Percentiles rank a stretch among this genome's conserved stretches.
These are phyloP conservation scores for Apiospora rasikravindrae DNA, from an alignment of 2,329 filamentous ascomycete genomes.

Conservation along the genomic window DNA sequence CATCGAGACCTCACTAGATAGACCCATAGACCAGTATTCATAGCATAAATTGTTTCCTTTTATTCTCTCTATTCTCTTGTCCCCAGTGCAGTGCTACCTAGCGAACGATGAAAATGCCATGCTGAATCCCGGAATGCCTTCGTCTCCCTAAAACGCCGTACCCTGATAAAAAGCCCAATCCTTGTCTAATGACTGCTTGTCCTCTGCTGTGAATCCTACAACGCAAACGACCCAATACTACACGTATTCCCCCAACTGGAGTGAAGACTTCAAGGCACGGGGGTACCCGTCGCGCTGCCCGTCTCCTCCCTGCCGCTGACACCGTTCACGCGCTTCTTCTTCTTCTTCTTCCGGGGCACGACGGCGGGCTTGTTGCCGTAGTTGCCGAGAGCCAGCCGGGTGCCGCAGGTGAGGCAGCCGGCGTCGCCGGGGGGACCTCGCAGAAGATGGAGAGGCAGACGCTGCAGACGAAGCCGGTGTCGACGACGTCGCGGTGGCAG, in stretches of 20 bases:
- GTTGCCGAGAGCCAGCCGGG: slow-evolving; percentile 74
- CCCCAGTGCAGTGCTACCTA: background rate
- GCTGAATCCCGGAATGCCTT: background rate
- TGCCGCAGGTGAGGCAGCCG: slow-evolving; percentile 84
- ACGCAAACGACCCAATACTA: background rate
- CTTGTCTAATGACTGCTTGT: background rate
- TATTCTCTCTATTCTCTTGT: background rate
- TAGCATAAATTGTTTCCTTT: background rate
- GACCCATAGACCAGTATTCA: background rate
- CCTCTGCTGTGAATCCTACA: background rate
- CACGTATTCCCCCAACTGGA: background rate
- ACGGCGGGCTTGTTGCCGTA: slow-evolving; percentile 82
- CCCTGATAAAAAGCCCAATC: background rate
- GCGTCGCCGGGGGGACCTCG: slow-evolving; percentile 60
- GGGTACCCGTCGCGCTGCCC: slow-evolving; percentile 65
- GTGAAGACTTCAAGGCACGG: slow-evolving; percentile 44
- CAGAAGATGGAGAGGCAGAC: slow-evolving; percentile 97
- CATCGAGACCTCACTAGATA: background rate
- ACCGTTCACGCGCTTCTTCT: slow-evolving; percentile 72
- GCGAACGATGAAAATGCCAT: slow-evolving; percentile 9
- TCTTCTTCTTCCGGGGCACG: slow-evolving; percentile 73
- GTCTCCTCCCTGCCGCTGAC: slow-evolving; percentile 57
- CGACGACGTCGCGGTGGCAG: slow-evolving; percentile 89
- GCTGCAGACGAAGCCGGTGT: slow-evolving; percentile 93
- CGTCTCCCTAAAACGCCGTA: background rate